Base-by-base conservation (phyloP, 306 rosid species). In the Prunus mume region DNA sequence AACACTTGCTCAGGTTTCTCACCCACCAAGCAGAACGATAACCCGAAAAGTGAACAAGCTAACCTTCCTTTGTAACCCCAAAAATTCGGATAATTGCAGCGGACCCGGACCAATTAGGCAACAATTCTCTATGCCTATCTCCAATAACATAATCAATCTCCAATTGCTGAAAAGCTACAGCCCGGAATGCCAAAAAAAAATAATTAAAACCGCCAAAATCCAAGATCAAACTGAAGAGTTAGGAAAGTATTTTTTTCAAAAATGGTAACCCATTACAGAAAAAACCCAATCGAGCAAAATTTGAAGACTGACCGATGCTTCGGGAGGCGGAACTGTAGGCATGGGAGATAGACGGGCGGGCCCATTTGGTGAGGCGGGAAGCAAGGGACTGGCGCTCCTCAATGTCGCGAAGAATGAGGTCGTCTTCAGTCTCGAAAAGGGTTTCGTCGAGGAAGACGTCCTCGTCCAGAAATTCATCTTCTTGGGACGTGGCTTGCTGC, bases 111-210 rank as follows among this genome's bases (percentile, higher is more conserved):
- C 88, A 80, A 47, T 88, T 89, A 1, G 96, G 96, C 75, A 88
- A 30, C 91, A 95, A 85, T 55, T 75, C 88, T 65, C 56, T 88
- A 57, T 83, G 85, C 79, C 85, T 89, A 76, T 90, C 98, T 62
- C 93, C 96, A 13, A 92, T 88, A 57, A 95, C 93, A 60, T 90
- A 95, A 80, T 95, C 97, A 76, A 95, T 95, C 81, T 95, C 98
- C 79, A 95, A 67, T 76, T 95, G 98, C 86, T 95, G 98, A 79
- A 95, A 95, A 47, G 83, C 98, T 95, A 72, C 12, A 75, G 67
- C 62, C 58, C 25, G 22, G 19, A 68, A 80, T 38, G 24, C n/a
- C 18, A 10, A 52, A 76, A 80, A 80, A 3, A 3, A 1, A 65
- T 81, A 82, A 65, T 46, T 68, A 56, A 68, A 77, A 51, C 6